Evolutionary conservation across 352 stramenopile genomes (phyloP), one percentile per base, ranked within the genome.

Genomic region (Ophiocytium majus): DNA sequence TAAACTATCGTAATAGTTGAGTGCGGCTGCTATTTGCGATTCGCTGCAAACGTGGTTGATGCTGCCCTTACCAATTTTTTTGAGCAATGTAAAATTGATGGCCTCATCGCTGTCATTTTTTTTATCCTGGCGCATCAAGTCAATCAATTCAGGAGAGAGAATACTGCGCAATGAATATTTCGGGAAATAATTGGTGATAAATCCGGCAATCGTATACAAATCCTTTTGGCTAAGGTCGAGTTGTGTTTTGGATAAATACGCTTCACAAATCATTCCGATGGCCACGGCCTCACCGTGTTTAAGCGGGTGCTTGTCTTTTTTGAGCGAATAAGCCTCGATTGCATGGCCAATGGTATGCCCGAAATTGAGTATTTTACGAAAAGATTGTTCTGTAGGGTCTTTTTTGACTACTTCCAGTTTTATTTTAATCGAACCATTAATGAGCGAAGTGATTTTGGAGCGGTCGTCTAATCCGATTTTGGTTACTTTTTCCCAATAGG

Each of bases 201-300:
- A 71, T 71, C 28, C 28, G 57, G 28, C 28, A 71, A 71, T 28
- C 23, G 57, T 71, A 23, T 23, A 23, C 23, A 71, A 28, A 23
- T 23, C 57, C 23, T 23, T 71, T 71, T 71, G 23, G 57, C 19
- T 71, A 28, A 71, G 23, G 19, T 23, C 19, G 23, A 23, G 23
- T 71, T 71, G 57, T 23, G 23, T 28, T 23, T 71, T 23, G 57
- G 57, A 23, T 71, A 71, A 23, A 23, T 23, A 71, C 19, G 19
- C 28, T 71, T 71, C 57, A 71, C 23, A 28, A 28, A 71, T 71
- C 57, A 71, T 71, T 23, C 57, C 57, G 23, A 71, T 71, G 57
- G 57, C 57, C 28, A 71, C 28, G 23, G 57, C 57, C 28, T 71
- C 57, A 23, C 57, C 57, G 28, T 71, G 57, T 23, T 23, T 23